Evolutionary conservation across 2,329 filamentous ascomycete genomes (phyloP).

Genomic region (Cladosporium sp.): DNA sequence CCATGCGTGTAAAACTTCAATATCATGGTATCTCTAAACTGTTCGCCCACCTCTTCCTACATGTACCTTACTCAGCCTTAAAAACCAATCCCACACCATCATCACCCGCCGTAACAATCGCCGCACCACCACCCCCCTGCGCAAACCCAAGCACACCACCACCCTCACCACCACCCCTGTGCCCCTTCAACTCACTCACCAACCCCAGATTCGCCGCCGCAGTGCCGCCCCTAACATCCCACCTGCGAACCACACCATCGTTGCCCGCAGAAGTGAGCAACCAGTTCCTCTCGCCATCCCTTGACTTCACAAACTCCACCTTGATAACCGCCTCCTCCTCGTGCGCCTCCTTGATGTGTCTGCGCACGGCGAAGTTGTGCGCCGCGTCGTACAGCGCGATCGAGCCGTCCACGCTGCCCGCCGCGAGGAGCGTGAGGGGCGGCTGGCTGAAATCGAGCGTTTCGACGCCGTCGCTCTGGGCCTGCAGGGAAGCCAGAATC

Average conservation of each 20-base stretch:
- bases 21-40: background rate
- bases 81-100: conserved; percentile 70
- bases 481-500: conserved; percentile 79
- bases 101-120: conserved; percentile 86
- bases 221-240: conserved; percentile 73
- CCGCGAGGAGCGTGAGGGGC: conserved; percentile 57
- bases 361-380: conserved; percentile 79
- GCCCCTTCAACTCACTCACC: conserved; percentile 84
- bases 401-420: conserved; percentile 60
- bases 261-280: conserved; percentile 84
- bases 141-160: conserved; percentile 91
- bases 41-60: background rate
- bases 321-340: conserved; percentile 89
- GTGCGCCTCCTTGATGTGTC: conserved; percentile 77
- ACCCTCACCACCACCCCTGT: conserved; percentile 77
- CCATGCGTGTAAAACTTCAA: too few relatives aligned
- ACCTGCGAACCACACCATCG: conserved; percentile 84
- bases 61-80: conserved; percentile 41
- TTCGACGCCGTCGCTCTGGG: conserved; percentile 76
- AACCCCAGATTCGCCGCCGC: conserved; percentile 65
- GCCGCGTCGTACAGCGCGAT: conserved; percentile 85
- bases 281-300: conserved; percentile 45
- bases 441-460: conserved; percentile 63
- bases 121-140: conserved; percentile 68
- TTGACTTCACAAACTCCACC: conserved; percentile 71